Conservation (phyloP, 2,329 filamentous ascomycete species). For the Curvularia lunata region DNA sequence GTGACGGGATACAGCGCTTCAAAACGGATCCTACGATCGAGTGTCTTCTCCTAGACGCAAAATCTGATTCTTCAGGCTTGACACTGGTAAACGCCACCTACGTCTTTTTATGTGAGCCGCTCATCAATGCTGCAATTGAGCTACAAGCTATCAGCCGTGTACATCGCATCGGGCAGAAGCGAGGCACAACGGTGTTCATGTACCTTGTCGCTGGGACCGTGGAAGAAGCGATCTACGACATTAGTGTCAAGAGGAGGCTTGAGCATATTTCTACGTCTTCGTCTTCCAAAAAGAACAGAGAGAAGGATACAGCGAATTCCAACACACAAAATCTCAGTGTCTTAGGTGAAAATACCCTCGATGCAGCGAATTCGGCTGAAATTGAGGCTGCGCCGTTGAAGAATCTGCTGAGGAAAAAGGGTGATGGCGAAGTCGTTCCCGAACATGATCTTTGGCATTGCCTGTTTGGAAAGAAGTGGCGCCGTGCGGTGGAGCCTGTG, state of each 20-base stretch:
- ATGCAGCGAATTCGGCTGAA: constrained; percentile 84
- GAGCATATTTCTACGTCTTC: constrained; percentile 68
- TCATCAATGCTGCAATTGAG: constrained; percentile 92
- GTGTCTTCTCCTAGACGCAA: constrained; percentile 87
- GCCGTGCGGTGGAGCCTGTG: constrained; percentile 31
- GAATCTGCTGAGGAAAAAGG: constrained; percentile 72
- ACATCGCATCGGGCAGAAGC: constrained; percentile 88
- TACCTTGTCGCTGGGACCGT: constrained; percentile 91
- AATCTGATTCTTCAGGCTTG: constrained; percentile 84
- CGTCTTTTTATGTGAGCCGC: constrained; percentile 91
- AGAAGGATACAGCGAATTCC: neutral
- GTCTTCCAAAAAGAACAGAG: neutral
- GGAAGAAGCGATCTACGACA: constrained; percentile 88
- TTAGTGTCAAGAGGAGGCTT: constrained; percentile 79
- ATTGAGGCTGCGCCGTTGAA: constrained; percentile 74
- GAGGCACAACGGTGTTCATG: constrained; percentile 91
- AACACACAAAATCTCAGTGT: neutral
- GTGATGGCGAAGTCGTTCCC: constrained; percentile 79
- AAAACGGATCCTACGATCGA: constrained; percentile 75
- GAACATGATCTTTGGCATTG: constrained; percentile 87
- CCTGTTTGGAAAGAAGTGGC: constrained; percentile 69
- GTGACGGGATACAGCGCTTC: constrained; percentile 75
- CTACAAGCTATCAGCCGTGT: constrained; percentile 94
- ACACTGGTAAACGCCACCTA: constrained; percentile 93
- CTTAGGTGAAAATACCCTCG: constrained; percentile 65